Base-by-base conservation (phyloP, 176 grass and related monocot species). In the Panicum miliaceum region DNA sequence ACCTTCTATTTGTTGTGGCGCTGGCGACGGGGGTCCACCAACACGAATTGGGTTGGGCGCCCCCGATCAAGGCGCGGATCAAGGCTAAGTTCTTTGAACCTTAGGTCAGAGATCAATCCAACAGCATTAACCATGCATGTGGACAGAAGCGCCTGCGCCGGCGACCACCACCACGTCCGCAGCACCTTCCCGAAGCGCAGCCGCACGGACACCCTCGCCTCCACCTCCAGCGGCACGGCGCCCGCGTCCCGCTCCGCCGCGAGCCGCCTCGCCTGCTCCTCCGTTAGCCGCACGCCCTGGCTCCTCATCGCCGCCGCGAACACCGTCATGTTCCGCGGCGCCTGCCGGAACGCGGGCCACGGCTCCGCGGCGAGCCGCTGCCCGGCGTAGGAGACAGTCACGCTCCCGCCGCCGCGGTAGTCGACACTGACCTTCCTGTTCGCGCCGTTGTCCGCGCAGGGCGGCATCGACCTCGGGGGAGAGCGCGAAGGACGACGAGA, bases 281-380 rank as follows among this genome's bases (percentile, higher is more conserved):
- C 63, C 9, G 91, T 84, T 12, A 95, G 43, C 6, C 19, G 20
- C 16, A 92, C 75, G 2, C 72, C 92, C 0, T 36, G 38, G 0
- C 93, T 91, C 0, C 1, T 14, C 59, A 95, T 54, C 29, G 78
- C 19, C 18, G 70, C 50, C 13, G 51, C 4, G 15, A 96, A 81
- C 36, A 84, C 29, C 47, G 96, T 99, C n/a, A 76, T 78, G 86
- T 99, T 99, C 75, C 77, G 37, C 37, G 93, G 73, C n/a, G 60
- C 1, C 73, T 95, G 96, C 18, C 80, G 45, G 76, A 98, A 98
- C 50, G 82, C 77, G 0, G 96, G 96, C 93, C 96, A 98, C 20
- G 52, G 48, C 4, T 93, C 96, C 0, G 60, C 2, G 1, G 85
- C 90, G 40, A 98, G 91, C 20, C 16, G 72, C 15, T 67, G 37